Evolutionary conservation across 2,329 filamentous ascomycete genomes (phyloP), one percentile per base, ranked within the genome.

Genomic region (Neonectria hederae): DNA sequence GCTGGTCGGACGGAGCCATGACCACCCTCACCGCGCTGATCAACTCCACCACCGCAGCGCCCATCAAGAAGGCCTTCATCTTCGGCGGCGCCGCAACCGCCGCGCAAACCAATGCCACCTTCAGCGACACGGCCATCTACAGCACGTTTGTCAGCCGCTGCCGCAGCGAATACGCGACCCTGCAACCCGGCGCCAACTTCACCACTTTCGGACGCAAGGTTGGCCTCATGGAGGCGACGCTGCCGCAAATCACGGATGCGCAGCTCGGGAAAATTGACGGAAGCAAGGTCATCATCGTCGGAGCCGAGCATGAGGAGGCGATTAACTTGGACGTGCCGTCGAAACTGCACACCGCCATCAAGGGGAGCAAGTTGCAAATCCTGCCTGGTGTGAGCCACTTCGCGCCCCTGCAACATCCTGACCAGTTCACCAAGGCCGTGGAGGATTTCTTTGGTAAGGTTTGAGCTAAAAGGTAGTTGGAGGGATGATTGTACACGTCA

Each of bases 1-100:
- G 80, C 26, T 82, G 80, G 80, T 80, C 78, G 9, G 80, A 82
- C 57, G 79, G 80, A 43, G 79, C 75, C 38, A 76, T 76, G 21
- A 78, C 78, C 6, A 79, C 79, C 2, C 74, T 81, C 5, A 69
- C 77, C 3, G 76, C 74, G 7, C 76, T 82, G 24, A 69, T 79
- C 42, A 73, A 80, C 72, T 55, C 73, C 0, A 69, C 63, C 13
- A 74, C 75, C 43, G 67, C 74, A 1, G 63, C 71, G 1, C 68
- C 73, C 22, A 81, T 82, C 60, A 70, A 76, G 43, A 79, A 78
- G 65, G 79, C 80, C 4, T 81, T 82, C 53, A 54, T 81, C 52
- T 82, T 81, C 45, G 79, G 78, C 26, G 75, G 72, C 32, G 73
- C 73, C 32, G 73, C 77, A 51, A 73, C 67, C 5, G 72, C 73